Evolutionary conservation across 2,329 filamentous ascomycete species (phyloP).

Genomic region (Xylaria sp.): DNA sequence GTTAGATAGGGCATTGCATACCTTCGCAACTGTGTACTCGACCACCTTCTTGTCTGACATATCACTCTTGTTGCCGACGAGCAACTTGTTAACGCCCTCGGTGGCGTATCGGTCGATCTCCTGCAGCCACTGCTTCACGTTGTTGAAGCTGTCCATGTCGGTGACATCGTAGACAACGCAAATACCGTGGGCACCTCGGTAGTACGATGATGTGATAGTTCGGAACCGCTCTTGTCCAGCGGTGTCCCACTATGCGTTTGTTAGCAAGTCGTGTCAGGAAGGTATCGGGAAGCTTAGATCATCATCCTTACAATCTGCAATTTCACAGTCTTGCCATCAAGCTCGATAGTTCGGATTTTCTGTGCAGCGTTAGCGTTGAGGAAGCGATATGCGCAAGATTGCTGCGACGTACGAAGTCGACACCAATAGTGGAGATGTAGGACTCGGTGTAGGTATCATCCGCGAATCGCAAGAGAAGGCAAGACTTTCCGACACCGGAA

Average conservation of each 20-base stretch:
- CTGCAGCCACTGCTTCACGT: constrained; percentile 99
- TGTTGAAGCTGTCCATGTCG: constrained; percentile 99
- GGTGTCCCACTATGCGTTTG: constrained; percentile 82
- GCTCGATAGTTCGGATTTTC: constrained; percentile 99
- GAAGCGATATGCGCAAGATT: background rate
- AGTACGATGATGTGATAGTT: constrained; percentile 99
- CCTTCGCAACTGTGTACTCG: constrained; percentile 99
- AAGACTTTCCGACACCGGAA: constrained; percentile 99
- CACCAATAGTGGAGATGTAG: constrained; percentile 99
- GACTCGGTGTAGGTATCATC: constrained; percentile 99
- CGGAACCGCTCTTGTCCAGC: constrained; percentile 99
- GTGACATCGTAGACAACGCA: constrained; percentile 99
- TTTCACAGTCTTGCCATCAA: constrained; percentile 99
- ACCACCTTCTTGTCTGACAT: constrained; percentile 99
- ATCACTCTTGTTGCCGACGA: constrained; percentile 99
- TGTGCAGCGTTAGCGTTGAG: constrained; percentile 46
- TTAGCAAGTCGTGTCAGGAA: constrained; percentile 31
- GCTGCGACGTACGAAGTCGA: constrained; percentile 84
- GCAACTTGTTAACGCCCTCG: constrained; percentile 98
- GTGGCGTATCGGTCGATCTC: constrained; percentile 99
- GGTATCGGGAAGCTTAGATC: background rate
- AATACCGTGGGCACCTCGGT: constrained; percentile 97
- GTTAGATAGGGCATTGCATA: constrained; percentile 48
- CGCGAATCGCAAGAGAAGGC: constrained; percentile 94
- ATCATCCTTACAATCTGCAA: constrained; percentile 84